Conservation (phyloP, 106 monocot genomes). For the Platanthera zijinensis region DNA sequence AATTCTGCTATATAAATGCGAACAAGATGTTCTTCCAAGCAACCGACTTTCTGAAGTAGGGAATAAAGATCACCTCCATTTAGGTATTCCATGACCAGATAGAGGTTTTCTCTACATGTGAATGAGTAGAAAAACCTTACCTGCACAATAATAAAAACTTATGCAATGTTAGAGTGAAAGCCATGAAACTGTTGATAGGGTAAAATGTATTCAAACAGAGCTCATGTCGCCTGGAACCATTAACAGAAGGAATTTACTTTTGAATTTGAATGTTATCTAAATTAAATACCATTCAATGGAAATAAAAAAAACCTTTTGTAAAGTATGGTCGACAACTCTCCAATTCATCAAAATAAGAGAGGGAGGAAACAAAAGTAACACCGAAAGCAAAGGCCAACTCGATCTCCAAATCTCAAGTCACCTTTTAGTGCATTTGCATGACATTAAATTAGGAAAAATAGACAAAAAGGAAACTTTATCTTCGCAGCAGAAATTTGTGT, state of each 20-base stretch:
- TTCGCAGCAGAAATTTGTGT: background rate
- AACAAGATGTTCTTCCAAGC: slow-evolving; percentile 56
- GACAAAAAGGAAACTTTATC: background rate
- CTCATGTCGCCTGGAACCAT: background rate
- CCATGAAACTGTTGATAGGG: background rate
- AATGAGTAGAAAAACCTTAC: slow-evolving; percentile 62
- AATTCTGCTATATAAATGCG: slow-evolving; percentile 64
- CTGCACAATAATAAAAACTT: slow-evolving; percentile 2
- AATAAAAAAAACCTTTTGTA: background rate
- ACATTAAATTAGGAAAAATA: background rate
- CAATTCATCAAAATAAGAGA: background rate
- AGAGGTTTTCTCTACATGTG: slow-evolving; percentile 60
- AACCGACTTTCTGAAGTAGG: slow-evolving; percentile 54
- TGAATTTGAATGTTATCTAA: background rate
- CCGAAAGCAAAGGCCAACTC: background rate
- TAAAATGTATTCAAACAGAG: background rate
- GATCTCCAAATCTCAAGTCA: background rate
- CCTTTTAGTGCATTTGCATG: background rate
- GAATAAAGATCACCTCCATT: slow-evolving; percentile 78
- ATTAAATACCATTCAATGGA: background rate
- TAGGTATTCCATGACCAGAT: slow-evolving; percentile 73
- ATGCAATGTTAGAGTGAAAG: background rate
- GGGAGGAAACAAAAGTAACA: background rate
- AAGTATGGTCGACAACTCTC: background rate
- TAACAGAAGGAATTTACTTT: background rate